phyloP scores from a whole-genome alignment of 495 filamentous ascomycete species.

The Penicillium goetzii region DNA sequence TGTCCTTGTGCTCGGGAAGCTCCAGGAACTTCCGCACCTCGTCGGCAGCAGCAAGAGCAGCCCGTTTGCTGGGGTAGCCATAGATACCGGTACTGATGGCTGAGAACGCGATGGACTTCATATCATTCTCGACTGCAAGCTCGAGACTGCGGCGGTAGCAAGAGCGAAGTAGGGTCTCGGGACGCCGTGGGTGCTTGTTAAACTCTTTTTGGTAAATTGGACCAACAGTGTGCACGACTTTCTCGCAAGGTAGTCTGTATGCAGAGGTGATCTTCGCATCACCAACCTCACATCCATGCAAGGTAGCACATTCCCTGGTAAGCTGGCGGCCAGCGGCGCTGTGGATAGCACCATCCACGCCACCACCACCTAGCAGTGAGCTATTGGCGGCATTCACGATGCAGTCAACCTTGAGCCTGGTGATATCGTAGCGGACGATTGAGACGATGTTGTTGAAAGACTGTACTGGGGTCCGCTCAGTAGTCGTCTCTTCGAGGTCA shows the following conservation, averaged over 20 bases:
- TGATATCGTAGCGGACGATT: conserved; percentile 80
- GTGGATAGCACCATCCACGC: conserved; percentile 90
- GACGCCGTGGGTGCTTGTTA: conserved; percentile 36
- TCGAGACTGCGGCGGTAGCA: conserved; percentile 81
- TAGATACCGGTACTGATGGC: conserved; percentile 88
- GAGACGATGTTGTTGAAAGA: conserved; percentile 72
- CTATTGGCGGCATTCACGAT: conserved; percentile 94
- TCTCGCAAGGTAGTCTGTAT: conserved; percentile 72
- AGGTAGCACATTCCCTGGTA: conserved; percentile 66
- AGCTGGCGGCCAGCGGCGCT: conserved; percentile 72
- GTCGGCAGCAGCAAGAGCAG: conserved; percentile 67
- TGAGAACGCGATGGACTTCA: conserved; percentile 78
- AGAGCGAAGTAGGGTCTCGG: conserved; percentile 56
- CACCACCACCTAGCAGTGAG: conserved; percentile 79
- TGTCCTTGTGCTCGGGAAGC: conserved; percentile 50
- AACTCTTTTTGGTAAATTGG: conserved; percentile 65
- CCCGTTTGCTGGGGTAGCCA: conserved; percentile 77
- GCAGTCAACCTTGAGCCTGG: conserved; percentile 72
- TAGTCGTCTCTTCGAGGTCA: not conserved
- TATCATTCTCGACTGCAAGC: conserved; percentile 65
- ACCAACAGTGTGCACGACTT: conserved; percentile 89
- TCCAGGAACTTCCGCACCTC: conserved; percentile 75
- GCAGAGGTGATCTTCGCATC: conserved; percentile 81
- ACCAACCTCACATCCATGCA: conserved; percentile 77
- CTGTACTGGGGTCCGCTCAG: conserved; percentile 43